Percentiles rank a stretch among this genome's conserved stretches.
Evolutionary conservation across 2,329 filamentous ascomycete species (phyloP).

Genomic region (Talaromyces sp.): DNA sequence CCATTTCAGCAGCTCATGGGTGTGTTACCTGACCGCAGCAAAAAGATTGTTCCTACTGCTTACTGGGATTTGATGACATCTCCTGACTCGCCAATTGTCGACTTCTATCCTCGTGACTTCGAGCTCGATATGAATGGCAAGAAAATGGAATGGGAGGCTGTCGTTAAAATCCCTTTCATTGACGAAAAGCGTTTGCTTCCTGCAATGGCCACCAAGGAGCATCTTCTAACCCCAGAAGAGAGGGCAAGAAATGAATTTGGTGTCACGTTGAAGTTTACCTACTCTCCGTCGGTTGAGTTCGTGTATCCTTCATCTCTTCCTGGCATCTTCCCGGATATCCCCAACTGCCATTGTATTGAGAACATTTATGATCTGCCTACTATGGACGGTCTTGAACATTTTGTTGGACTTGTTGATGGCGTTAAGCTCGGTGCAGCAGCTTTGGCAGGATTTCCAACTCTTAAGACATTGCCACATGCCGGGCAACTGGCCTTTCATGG

Average conservation of each 20-base stretch:
- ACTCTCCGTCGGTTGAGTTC: constrained; percentile 72
- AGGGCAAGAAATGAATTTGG: constrained; percentile 84
- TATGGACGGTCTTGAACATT: constrained; percentile 82
- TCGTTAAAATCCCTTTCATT: constrained; percentile 98
- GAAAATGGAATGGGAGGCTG: constrained; percentile 99
- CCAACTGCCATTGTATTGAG: constrained; percentile 83
- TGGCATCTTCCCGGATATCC: constrained; percentile 85
- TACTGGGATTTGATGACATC: constrained; percentile 95
- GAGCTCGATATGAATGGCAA: constrained; percentile 99
- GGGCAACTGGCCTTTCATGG: constrained; percentile 82
- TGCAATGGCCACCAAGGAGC: constrained; percentile 83
- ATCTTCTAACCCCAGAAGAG: constrained; percentile 72
- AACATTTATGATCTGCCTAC: constrained; percentile 95
- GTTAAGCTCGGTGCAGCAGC: constrained; percentile 77
- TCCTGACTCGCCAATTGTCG: constrained; percentile 84
- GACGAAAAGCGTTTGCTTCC: constrained; percentile 80
- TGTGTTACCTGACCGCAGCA: constrained; percentile 93
- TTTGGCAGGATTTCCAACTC: constrained; percentile 88
- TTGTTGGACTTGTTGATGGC: constrained; percentile 77
- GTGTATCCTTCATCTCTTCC: constrained; percentile 82
- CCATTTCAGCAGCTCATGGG: constrained; percentile 98
- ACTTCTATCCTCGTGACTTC: constrained; percentile 97
- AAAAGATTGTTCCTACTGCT: constrained; percentile 83
- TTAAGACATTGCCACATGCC: constrained; percentile 80
- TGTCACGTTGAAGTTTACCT: constrained; percentile 88